Evolutionary conservation across 73 alveolate genomes (phyloP), one percentile per base, ranked within the genome.

Genomic region (Blepharisma stoltei): DNA sequence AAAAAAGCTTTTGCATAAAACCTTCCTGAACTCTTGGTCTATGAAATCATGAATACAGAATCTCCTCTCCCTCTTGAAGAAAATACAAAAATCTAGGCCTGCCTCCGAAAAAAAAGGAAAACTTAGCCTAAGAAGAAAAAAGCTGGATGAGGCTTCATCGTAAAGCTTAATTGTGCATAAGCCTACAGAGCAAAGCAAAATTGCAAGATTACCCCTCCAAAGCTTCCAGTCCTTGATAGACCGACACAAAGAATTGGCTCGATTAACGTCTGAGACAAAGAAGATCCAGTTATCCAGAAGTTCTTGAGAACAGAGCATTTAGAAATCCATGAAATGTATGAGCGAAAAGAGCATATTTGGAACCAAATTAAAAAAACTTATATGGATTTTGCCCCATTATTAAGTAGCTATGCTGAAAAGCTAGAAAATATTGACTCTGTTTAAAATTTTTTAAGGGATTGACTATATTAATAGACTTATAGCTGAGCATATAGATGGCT

Each of bases 61-160:
- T 20, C 38, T 9, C 38, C 38, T 60, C n/a, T n/a, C 14, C 73
- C 46, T 20, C 23, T 60, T 14, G 73, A 25, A 60, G 48, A 60
- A 60, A 14, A 9, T 60, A 60, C 23, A 14, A 60, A 25, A 60
- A 60, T 25, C 45, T 60, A 0, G 73, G 73, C 23, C 73, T 60
- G 5, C 14, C 38, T 8, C 48, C 37, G 14, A 38, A 60, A 25
- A 1, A 60, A 60, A 60, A 60, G 23, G 73, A 0, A 20, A 60
- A 60, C 2, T n/a, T 60, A 8, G n/a, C 5, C 2, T 1, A 18
- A 4, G 18, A 20, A 60, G 73, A 60, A 25, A 60, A 60, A 60
- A 60, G 18, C n/a, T 14, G 0, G 49, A 60, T 14, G 23, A 60
- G 3, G 11, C 73, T 32, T 32, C 41, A 32, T 32, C 41, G 41